A percentile compares a stretch with the other conserved stretches of the same genome.
These are phyloP conservation scores for Lipomyces kockii DNA, from an alignment of 805 yeast species.

Conservation along the genomic window DNA sequence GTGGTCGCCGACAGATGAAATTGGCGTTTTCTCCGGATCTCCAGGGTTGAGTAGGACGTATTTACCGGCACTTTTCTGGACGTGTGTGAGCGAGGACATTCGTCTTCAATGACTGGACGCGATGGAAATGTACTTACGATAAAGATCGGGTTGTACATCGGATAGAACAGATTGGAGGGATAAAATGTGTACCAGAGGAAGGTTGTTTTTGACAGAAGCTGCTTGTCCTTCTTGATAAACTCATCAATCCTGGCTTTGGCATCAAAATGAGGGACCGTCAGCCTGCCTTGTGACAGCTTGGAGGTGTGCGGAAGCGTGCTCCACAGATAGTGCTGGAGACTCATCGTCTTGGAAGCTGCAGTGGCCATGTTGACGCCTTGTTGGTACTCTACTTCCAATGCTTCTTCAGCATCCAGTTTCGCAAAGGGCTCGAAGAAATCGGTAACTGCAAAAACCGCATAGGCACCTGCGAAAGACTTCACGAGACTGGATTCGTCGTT, in stretches of 20 bases:
- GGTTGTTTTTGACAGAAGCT: not conserved
- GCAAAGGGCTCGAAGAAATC: not conserved
- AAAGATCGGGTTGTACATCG: not conserved
- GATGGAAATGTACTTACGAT: not conserved
- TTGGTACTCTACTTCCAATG: not conserved
- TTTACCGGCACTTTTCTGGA: not conserved
- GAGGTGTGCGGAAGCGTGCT: not conserved
- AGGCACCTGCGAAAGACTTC: slow-evolving; percentile 2
- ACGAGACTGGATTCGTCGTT: not conserved
- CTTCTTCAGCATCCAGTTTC: not conserved
- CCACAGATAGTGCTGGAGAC: slow-evolving; percentile 1
- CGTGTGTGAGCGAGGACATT: not conserved
- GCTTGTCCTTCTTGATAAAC: not conserved
- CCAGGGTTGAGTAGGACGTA: not conserved
- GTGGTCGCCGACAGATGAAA: not conserved
- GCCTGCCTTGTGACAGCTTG: not conserved
- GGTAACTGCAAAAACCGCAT: slow-evolving; percentile 6
- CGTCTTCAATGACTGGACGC: not conserved
- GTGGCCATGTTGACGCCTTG: slow-evolving; percentile 1
- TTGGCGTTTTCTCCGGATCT: not conserved
- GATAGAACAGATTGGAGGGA: not conserved
- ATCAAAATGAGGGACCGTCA: slow-evolving; percentile 7
- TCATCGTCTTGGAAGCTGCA: not conserved
- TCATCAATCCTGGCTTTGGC: slow-evolving; percentile 6
- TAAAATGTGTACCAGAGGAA: not conserved